Evolutionary conservation across 305 asterid genomes (phyloP), one percentile per base, ranked within the genome.

Genomic region (Fraxinus baroniana): DNA sequence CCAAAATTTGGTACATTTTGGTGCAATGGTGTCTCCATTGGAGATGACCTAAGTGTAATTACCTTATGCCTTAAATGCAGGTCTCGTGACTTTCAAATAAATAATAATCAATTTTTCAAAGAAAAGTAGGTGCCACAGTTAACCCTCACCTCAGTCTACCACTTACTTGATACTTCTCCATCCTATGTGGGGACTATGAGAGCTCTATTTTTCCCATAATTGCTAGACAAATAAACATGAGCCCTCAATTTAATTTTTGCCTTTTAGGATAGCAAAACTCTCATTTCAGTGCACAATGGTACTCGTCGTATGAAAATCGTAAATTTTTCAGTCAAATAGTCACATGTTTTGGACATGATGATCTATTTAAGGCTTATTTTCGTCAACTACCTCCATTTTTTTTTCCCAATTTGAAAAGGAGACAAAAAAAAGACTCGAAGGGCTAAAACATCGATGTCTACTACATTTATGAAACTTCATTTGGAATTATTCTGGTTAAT

Each of bases 51-150:
- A 32, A 2, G 35, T 32, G 35, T 2, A 32, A 32, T 32, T 32
- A 32, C 35, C 35, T 32, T 32, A 3, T 2, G 72, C 37, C 74
- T 26, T 68, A 28, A 68, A 68, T 28, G 78, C 75, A 18, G n/a
- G 73, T 79, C 87, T 81, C 81, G 78, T 83, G 81, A 13, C 88
- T 79, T 77, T 85, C 86, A 74, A 76, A 71, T 73, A 83, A 77
- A 77, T 72, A 73, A 83, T 85, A 84, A 84, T 86, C 68, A 88
- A 83, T 81, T 78, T 83, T 86, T 37, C 84, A 73, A 79, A 74
- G 82, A 57, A 83, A 83, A 85, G 86, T 86, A 64, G 88, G 85
- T 82, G 66, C 77, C 77, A 39, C 44, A 5, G 80, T 78, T 78
- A 76, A 60, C 30, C 66, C 36, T 66, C 22, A 77, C 60, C 7